Percentiles rank a stretch among this genome's conserved stretches.
Conservation (phyloP, 768 basidiomycete genomes). For the Tulasnella sp. region DNA sequence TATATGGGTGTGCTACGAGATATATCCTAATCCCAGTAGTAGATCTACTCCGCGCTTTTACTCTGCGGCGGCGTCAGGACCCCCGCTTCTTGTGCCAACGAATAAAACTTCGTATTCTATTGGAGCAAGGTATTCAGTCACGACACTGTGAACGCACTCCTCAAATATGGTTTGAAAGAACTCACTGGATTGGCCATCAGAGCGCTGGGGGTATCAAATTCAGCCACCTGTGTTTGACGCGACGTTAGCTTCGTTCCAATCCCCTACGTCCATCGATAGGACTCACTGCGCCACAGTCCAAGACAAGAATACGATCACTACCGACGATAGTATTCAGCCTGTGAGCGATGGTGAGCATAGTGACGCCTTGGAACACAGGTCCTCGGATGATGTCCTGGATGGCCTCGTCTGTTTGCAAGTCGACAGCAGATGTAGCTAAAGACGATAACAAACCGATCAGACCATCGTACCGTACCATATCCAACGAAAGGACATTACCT, state of each 20-base stretch:
- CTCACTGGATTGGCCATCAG: slow-evolving; percentile 44
- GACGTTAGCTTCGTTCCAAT: neutral
- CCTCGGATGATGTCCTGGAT: slow-evolving; percentile 84
- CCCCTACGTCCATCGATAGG: neutral
- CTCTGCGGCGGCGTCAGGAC: slow-evolving; percentile 1
- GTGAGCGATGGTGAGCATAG: slow-evolving; percentile 80
- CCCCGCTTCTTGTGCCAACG: slow-evolving; percentile 19
- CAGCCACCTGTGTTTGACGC: slow-evolving; percentile 41
- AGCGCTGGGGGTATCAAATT: slow-evolving; percentile 61
- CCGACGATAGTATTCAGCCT: slow-evolving; percentile 66
- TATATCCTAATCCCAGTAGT: too few species aligned
- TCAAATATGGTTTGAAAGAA: too few species aligned
- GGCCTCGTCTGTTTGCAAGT: slow-evolving; percentile 78
- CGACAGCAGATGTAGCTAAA: slow-evolving; percentile 77
- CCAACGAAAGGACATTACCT: slow-evolving; percentile 34
- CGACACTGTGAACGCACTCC: too few species aligned
- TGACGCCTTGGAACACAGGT: slow-evolving; percentile 62
- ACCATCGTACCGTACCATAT: neutral
- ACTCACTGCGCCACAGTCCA: slow-evolving; percentile 62
- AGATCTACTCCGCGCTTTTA: neutral
- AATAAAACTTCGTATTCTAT: slow-evolving; percentile 18
- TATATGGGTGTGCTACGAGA: too few species aligned
- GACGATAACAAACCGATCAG: slow-evolving; percentile 14
- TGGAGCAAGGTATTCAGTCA: neutral
- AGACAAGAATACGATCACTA: slow-evolving; percentile 70